Conservation (phyloP, 2,329 filamentous ascomycete species). For the Trichoderma citrinoviride region DNA sequence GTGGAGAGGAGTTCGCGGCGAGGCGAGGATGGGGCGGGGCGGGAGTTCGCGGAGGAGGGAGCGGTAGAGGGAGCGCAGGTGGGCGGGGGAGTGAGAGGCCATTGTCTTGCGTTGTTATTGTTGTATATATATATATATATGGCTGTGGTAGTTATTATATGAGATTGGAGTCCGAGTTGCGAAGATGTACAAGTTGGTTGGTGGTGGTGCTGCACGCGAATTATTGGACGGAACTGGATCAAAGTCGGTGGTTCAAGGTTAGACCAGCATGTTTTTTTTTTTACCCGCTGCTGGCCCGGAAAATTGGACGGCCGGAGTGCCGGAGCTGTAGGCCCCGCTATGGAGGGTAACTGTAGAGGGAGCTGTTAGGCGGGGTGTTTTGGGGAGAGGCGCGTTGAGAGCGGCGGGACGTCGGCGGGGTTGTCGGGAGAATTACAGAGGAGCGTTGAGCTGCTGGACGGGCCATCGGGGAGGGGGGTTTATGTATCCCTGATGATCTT, state of each 20-base stretch:
- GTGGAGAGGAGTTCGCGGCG: slow-evolving; percentile 54
- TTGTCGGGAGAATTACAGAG: background rate
- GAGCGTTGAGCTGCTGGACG: background rate
- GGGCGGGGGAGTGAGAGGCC: slow-evolving; percentile 44
- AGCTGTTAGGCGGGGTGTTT: background rate
- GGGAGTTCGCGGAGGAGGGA: slow-evolving; percentile 86
- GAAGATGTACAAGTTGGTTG: too few species aligned
- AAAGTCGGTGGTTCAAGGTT: background rate
- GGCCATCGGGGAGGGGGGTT: background rate
- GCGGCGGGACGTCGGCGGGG: slow-evolving; percentile 15
- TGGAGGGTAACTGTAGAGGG: background rate
- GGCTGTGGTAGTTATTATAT: too few species aligned
- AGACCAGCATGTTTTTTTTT: background rate
- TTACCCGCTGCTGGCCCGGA: slow-evolving; percentile 3
- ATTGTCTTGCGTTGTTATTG: slow-evolving; percentile 27
- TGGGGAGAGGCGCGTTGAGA: background rate
- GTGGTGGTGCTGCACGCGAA: too few species aligned
- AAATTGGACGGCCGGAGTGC: slow-evolving; percentile 13
- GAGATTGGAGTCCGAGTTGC: background rate
- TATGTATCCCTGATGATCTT: background rate
- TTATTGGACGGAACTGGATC: too few species aligned
- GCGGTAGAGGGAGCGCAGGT: slow-evolving; percentile 78
- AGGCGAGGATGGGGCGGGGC: slow-evolving; percentile 56
- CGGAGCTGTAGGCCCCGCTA: slow-evolving; percentile 6
- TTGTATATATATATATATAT: too few species aligned